Base-by-base conservation (phyloP, 371 early-diverging fungal species). In the Apophysomyces trapeziformis region DNA sequence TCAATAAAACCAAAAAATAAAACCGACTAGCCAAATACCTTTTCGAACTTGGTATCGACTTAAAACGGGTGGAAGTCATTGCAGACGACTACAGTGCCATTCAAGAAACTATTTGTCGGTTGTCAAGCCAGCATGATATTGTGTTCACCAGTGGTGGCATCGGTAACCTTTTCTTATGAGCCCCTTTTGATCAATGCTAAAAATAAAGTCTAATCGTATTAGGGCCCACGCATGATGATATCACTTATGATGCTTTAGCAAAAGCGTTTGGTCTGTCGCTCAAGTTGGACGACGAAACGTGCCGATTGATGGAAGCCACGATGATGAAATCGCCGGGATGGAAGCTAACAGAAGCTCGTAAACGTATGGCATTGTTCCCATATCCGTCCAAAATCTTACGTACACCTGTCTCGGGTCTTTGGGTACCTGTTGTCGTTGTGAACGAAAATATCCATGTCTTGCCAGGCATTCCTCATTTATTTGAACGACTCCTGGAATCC, bases 131-230 rank as follows among this genome's bases (percentile, higher is more conserved):
- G 35, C 87, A 85, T 65, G 80, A 86, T 66, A 50, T 87, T 14
- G 92, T 91, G 35, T 85, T 92, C 46, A 92, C 92, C 6, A 87
- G 85, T 69, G 92, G 92, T 47, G 92, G 92, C 4, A 90, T 92
- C 54, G 91, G 89, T 60, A 65, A 44, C 21, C 32, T 26, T 26
- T 26, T 26, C 1, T 26, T 26, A 26, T 26, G 32, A 3, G 2
- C 32, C 32, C 32, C 32, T 26, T 26, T 26, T 26, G 2, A 26
- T 26, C 32, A 26, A 26, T 2, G 32, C 32, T 26, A 26, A 26
- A 26, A 2, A 26, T 26, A 3, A 26, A 26, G 2, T 26, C 2
- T 16, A 14, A 54, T 16, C 13, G 14, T 16, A 14, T 35, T 54
- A 81, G 77, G 86, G 0, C 88, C 90, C 1, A 91, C 92, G 0